Evolutionary conservation across 2,329 filamentous ascomycete species (phyloP), one percentile per base, ranked within the genome.

Genomic region (Talaromyces rugulosus): DNA sequence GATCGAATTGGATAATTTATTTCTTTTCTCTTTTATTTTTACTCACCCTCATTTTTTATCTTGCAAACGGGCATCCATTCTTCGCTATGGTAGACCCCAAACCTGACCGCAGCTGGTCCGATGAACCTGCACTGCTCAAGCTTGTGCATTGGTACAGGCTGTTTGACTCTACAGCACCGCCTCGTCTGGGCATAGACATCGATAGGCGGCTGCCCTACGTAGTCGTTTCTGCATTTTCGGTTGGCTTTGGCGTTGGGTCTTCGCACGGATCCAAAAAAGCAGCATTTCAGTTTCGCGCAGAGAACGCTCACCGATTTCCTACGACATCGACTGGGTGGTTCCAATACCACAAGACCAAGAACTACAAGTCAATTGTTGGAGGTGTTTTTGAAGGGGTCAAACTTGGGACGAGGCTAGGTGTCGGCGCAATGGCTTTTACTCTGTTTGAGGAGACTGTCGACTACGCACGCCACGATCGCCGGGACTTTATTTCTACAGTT

Each of bases 291-390:
- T 99, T 97, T 80, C 89, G 94, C 60, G 95, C 95, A 63, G 95
- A 99, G 78, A 96, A 99, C 73, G 92, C 95, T 0, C 95, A 99
- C 81, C 90, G 94, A 67, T 87, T 97, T 65, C 95, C 95, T 23
- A 87, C 86, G 3, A 88, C 88, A 1, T 88, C 91, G 30, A 86
- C 88, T 2, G 94, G 92, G 18, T 99, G 95, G 95, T 99, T 94
- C 74, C 85, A 98, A n/a, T 99, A 99, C 77, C 94, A 98, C 81
- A 97, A 97, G 78, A 91, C 87, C 73, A 98, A 98, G 77, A 98
- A 96, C 77, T 98, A 99, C 79, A 87, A 92, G 70, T 85, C 89
- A 58, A 88, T 91, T 69, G 83, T 89, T 27, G 90, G 89, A 5
- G 94, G 90, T 0, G 80, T 96, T 18, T 86, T 86, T 58, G 92